Percentiles rank a stretch among this genome's conserved stretches.
Conservation (phyloP, 2,329 filamentous ascomycete species). For the Mariannaea sp. region DNA sequence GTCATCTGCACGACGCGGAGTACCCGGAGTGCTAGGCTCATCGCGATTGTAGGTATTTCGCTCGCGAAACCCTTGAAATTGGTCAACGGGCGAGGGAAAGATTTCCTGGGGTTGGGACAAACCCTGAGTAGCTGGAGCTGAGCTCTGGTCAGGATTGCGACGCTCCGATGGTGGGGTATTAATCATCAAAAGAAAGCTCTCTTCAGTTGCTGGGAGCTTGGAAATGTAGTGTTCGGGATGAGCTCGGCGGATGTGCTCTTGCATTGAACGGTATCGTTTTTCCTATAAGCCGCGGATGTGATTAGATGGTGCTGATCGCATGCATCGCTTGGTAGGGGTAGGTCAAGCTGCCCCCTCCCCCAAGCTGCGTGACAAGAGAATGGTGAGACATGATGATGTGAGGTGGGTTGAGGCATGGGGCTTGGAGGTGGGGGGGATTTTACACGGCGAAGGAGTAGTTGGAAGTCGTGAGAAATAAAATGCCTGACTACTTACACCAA, state of each 20-base stretch:
- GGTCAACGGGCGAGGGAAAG: constrained; percentile 30
- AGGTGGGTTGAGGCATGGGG: constrained; percentile 17
- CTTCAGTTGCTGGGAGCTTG: constrained; percentile 95
- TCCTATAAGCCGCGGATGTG: constrained; percentile 61
- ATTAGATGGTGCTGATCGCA: constrained; percentile 31
- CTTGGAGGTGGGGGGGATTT: background rate
- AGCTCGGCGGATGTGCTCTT: constrained; percentile 97
- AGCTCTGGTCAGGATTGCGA: constrained; percentile 51
- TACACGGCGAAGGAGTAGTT: background rate
- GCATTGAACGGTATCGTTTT: constrained; percentile 97
- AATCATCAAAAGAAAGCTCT: constrained; percentile 97
- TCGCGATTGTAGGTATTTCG: constrained; percentile 69
- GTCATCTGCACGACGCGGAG: constrained; percentile 72
- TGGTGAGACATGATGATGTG: constrained; percentile 37
- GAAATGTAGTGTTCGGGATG: constrained; percentile 97
- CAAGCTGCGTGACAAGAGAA: constrained; percentile 22
- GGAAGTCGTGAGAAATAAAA: constrained; percentile 10
- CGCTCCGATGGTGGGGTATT: constrained; percentile 81
- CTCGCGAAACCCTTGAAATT: constrained; percentile 39
- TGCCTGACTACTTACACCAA: constrained; percentile 76
- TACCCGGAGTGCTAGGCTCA: constrained; percentile 68
- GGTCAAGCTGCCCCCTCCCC: constrained; percentile 12
- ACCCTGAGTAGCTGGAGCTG: constrained; percentile 43
- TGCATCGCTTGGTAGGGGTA: constrained; percentile 18
- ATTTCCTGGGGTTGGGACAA: constrained; percentile 28